Base-by-base conservation (phyloP, 257 asterid genomes). In the Solanum piurae region DNA sequence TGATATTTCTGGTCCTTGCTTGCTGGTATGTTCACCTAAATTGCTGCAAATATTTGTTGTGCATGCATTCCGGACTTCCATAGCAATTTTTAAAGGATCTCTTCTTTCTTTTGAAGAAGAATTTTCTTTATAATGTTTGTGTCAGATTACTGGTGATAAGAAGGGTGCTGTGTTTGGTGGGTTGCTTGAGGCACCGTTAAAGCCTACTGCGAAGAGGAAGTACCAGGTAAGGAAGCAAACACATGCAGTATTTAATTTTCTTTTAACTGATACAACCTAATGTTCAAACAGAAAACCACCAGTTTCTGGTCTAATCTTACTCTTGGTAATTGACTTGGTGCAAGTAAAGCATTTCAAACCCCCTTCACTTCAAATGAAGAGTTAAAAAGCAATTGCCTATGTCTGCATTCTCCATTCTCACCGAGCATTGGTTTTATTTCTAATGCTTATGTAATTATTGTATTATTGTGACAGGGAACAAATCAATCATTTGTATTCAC, bases 121-220 rank as follows among this genome's bases (percentile, higher is more conserved):
- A 55, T n/a, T 74, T 74, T 86, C 66, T 6, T 29, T 34, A 34
- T 73, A 46, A 66, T 40, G 85, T 73, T 87, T 27, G 34, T 38
- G 89, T 89, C 93, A 97, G 98, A 94, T 97, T 86, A 92, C 98
- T 55, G 98, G 99, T 33, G 98, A 97, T 90, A 97, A 91, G 93
- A 90, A 93, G 90, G 99, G 99, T 91, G 97, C 99, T 20, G 90
- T 95, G 69, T 95, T 97, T 91, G 99, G 99, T 52, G 99, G 98
- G 77, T 92, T 97, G 90, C 95, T 95, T n/a, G 98, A 95, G 82
- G 92, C 96, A 90, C 99, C 98, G 25, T 94, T 97, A 84, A 92
- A 84, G 87, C 96, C 96, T 60, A 95, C 98, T 84, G 91, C 98
- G 37, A 95, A 94, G 91, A 94, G 98, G 89, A 97, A 93, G 90